phyloP scores from a whole-genome alignment of 352 stramenopile genomes.

The Globisporangium takayamanum region DNA sequence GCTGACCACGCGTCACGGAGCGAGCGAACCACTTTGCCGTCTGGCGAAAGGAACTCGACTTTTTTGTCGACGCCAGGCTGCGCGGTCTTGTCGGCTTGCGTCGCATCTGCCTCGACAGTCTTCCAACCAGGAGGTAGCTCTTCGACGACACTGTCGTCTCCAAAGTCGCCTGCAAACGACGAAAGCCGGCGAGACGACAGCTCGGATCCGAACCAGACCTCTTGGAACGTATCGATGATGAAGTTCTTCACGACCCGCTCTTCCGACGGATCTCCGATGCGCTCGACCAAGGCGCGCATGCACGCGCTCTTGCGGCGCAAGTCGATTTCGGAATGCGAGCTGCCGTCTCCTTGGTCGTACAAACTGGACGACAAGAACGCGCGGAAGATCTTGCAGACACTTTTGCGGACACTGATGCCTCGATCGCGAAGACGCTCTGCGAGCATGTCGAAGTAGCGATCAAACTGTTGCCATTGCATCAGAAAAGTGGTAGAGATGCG shows the following conservation, averaged over 20 bases:
- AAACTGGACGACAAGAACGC: constrained; percentile 25
- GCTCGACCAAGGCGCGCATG: constrained; percentile 70
- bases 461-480: constrained; percentile 37
- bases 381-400: constrained; percentile 79
- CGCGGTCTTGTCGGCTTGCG: background rate
- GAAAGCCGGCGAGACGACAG: constrained; percentile 39
- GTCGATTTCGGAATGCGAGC: constrained; percentile 19
- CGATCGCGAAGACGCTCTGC: constrained; percentile 71
- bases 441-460: constrained; percentile 76
- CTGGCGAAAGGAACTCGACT: constrained; percentile 46
- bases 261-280: constrained; percentile 62
- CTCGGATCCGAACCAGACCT: constrained; percentile 77
- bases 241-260: constrained; percentile 79
- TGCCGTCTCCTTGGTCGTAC: constrained; percentile 4
- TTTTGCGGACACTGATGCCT: constrained; percentile 82
- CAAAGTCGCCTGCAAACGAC: constrained; percentile 23
- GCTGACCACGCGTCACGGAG: constrained; percentile 56
- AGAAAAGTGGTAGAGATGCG: background rate
- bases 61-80: background rate
- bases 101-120: constrained; percentile 10
- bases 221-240: constrained; percentile 82
- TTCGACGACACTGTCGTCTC: constrained; percentile 15
- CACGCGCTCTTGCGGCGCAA: constrained; percentile 52
- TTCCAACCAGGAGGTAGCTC: constrained; percentile 53
- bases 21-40: constrained; percentile 39